A percentile compares a stretch with the other conserved stretches of the same genome.
Evolutionary conservation across 345 rosid genomes (phyloP).

Genomic region (Brassica rapa): DNA sequence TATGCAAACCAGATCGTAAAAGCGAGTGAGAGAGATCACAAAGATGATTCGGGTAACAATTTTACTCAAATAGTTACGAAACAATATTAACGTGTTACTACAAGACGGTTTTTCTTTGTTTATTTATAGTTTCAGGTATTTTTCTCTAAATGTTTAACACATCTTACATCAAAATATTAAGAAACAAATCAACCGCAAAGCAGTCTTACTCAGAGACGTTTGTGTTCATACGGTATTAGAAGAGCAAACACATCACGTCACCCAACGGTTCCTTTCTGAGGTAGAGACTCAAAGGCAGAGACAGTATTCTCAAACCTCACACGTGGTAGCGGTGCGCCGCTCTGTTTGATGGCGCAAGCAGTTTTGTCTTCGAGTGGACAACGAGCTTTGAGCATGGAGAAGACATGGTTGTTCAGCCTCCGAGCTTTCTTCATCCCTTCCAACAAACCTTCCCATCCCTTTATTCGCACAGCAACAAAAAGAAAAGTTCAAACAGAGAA

Average conservation of each 20-base stretch:
- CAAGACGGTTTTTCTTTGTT: not conserved
- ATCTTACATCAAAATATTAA: not conserved
- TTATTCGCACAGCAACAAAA: not conserved
- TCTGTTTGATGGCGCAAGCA: slow-evolving; percentile 96
- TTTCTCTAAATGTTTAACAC: not conserved
- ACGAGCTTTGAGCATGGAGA: slow-evolving; percentile 96
- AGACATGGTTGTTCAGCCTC: slow-evolving; percentile 92
- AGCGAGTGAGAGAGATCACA: not conserved
- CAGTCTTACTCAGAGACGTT: not conserved
- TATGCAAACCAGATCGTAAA: not conserved
- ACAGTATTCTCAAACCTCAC: slow-evolving; percentile 91
- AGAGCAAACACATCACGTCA: slow-evolving; percentile 1
- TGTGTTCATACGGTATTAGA: not conserved
- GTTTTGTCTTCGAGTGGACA: slow-evolving; percentile 96
- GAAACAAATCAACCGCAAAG: not conserved
- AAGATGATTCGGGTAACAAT: not conserved
- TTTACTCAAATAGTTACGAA: not conserved
- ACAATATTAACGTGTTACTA: not conserved
- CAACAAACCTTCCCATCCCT: slow-evolving; percentile 91
- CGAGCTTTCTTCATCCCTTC: slow-evolving; percentile 99
- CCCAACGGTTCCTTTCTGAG: slow-evolving; percentile 72
- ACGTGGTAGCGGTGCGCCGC: slow-evolving; percentile 90
- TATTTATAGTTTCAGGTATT: not conserved
- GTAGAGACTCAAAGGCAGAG: slow-evolving; percentile 94
- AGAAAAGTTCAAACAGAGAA: not conserved